Base-by-base conservation (phyloP, 1,284 basidiomycete genomes). In the Ceratobasidium sp. region DNA sequence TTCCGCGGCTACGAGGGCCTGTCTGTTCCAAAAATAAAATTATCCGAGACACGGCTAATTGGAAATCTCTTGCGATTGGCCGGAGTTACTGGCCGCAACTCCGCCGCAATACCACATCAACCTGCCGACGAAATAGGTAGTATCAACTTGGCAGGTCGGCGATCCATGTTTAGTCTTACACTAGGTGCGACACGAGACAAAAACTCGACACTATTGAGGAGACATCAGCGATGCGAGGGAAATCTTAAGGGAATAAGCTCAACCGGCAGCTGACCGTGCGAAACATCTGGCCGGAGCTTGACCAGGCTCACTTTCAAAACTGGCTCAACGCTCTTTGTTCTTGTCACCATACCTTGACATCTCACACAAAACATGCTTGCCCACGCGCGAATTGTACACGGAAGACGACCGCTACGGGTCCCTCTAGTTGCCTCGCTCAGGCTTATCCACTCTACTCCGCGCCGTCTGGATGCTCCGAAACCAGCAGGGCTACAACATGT, bases 201-300 rank as follows among this genome's bases (percentile, higher is more conserved):
- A 16, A 16, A 32, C 53, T 55, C 32, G 53, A 34, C 30, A 55
- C 26, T 55, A 3, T 18, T 16, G 34, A 32, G 53, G n/a, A n/a
- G 30, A 8, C n/a, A 18, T 1, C 16, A 9, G 32, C 34, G 53
- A 55, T 55, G 53, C 9, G 32, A 18, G 53, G 53, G 34, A 34
- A 55, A 55, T 55, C 53, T 23, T 23, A 14, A 32, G 53, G 53
- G 53, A 28, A 55, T 55, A 55, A 34, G 53, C 53, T 55, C 30
- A 55, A 6, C 48, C 62, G 62, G 62, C 62, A 45, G 62, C 62
- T 65, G 62, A 65, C 62, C 62, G 62, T 65, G 62, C 62, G 62
- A 65, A 65, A 36, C 48, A 65, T 46, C 62, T 65, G 62, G 62
- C 62, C 62, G 62, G 62, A 65, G 53, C 62, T 65, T 65, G 30